Percentiles rank a stretch among this genome's conserved stretches.
phyloP scores from a whole-genome alignment of 176 grass and related monocot genomes.

The Aegilops speltoides region DNA sequence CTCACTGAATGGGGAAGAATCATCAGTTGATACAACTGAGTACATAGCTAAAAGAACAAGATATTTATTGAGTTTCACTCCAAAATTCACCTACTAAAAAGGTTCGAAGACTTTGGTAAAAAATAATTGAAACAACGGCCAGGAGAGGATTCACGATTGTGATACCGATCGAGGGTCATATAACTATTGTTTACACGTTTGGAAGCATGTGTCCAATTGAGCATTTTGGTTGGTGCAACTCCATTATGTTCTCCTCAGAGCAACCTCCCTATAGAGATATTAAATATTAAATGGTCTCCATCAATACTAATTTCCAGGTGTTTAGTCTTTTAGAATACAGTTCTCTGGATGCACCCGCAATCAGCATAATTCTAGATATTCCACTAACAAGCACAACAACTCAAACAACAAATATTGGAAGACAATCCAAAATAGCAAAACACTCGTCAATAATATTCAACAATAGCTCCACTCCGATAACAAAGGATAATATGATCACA shows the following conservation, averaged over 20 bases:
- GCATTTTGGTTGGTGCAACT: neutral
- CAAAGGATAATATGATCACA: neutral
- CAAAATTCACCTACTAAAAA: neutral
- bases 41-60: neutral
- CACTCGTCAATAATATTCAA: neutral
- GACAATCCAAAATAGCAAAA: neutral
- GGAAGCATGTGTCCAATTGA: too few relatives aligned
- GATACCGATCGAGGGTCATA: too few relatives aligned
- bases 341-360: neutral
- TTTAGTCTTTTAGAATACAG: neutral
- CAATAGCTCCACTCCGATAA: neutral
- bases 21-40: neutral
- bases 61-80: neutral
- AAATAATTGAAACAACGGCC: too few relatives aligned
- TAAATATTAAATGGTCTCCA: neutral
- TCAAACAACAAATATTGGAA: neutral
- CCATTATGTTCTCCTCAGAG: neutral
- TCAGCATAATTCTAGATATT: neutral
- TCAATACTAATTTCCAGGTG: neutral
- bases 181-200: too few relatives aligned
- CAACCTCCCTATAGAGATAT: neutral
- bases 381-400: neutral
- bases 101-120: neutral
- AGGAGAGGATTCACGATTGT: too few relatives aligned
- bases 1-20: constrained; percentile 37